Evolutionary conservation across 352 stramenopile species (phyloP).

Genomic region (Phytophthora nicotianae): DNA sequence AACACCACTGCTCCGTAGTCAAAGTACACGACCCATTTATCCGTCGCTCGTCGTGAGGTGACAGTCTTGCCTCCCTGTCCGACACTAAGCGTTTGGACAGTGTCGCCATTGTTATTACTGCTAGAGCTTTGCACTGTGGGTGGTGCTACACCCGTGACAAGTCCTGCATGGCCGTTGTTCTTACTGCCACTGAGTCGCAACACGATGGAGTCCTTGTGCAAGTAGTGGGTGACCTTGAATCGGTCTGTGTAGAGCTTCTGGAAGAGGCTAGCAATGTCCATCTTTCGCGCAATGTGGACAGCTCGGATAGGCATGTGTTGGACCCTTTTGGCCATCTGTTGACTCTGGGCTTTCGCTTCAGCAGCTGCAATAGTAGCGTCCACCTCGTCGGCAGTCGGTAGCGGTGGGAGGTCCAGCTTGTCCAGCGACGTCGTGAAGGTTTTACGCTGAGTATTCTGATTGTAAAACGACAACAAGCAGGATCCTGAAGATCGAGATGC

Average conservation of each 20-base stretch:
- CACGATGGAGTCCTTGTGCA: conserved; percentile 87
- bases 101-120: conserved; percentile 33
- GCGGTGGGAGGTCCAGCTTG: conserved; percentile 53
- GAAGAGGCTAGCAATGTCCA: conserved; percentile 87
- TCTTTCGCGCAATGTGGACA: conserved; percentile 84
- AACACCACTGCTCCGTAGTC: conserved; percentile 93
- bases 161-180: conserved; percentile 30
- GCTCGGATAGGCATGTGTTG: conserved; percentile 86
- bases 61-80: conserved; percentile 50
- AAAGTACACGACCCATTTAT: conserved; percentile 94
- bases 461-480: conserved; percentile 24
- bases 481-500: conserved; percentile 10
- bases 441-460: conserved; percentile 15
- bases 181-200: conserved; percentile 59
- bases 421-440: conserved; percentile 24
- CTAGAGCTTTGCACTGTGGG: conserved; percentile 11
- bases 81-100: conserved; percentile 51
- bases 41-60: conserved; percentile 77
- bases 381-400: conserved; percentile 67
- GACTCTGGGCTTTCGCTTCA: conserved; percentile 53
- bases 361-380: conserved; percentile 69
- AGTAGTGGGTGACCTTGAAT: conserved; percentile 81
- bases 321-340: conserved; percentile 52
- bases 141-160: conserved; percentile 46
- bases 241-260: conserved; percentile 87